These are phyloP conservation scores for Hamamelis virginiana DNA, from an alignment of 164 flowering plant genomes.

Conservation along the genomic window DNA sequence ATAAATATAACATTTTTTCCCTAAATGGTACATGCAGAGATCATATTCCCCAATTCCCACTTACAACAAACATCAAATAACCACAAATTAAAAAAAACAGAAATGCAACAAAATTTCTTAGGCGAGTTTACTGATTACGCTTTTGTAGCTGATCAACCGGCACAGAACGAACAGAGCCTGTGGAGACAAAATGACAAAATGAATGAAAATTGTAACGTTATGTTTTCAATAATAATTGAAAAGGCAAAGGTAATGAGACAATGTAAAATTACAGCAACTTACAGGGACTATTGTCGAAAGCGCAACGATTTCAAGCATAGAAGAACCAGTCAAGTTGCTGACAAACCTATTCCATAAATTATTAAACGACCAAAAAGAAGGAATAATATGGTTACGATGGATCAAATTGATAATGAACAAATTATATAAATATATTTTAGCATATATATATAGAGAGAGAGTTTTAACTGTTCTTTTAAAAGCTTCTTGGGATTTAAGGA, in stretches of 20 bases:
- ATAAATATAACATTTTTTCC: no score
- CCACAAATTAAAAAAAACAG: background rate
- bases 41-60: no score
- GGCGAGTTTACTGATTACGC: no score
- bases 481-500: conserved; percentile 65
- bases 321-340: conserved; percentile 85
- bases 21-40: no score
- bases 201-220: no score
- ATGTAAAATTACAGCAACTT: conserved; percentile 2
- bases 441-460: conserved; percentile 2
- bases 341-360: conserved; percentile 56
- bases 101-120: no score
- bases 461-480: conserved; percentile 68
- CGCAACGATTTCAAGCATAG: conserved; percentile 65
- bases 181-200: no score
- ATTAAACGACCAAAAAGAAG: no score
- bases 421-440: background rate
- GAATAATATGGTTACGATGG: background rate
- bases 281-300: conserved; percentile 59
- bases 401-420: background rate
- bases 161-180: no score
- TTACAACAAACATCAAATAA: background rate
- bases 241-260: background rate
- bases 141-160: no score
- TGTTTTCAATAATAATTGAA: no score